phyloP scores from a whole-genome alignment of 2,329 filamentous ascomycete genomes.

The Pseudogymnoascus sp. region DNA sequence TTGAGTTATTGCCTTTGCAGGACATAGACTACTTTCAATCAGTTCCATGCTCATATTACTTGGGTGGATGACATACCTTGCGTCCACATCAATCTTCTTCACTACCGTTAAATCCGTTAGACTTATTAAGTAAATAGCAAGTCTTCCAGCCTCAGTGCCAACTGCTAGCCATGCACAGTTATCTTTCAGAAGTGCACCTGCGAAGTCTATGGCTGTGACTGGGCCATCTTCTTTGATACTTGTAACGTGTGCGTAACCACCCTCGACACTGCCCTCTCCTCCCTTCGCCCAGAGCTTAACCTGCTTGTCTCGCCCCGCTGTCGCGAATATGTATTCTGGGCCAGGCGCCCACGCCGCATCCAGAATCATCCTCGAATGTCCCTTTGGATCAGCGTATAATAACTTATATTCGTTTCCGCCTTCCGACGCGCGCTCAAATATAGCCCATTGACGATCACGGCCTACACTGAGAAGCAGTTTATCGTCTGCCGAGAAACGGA shows the following conservation, averaged over 20 bases:
- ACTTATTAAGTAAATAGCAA: constrained; percentile 22
- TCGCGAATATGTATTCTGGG: constrained; percentile 56
- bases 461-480: constrained; percentile 75
- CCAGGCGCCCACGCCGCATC: constrained; percentile 70
- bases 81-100: constrained; percentile 13
- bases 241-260: constrained; percentile 25
- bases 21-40: constrained; percentile 34
- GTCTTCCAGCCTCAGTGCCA: constrained; percentile 42
- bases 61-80: constrained; percentile 17
- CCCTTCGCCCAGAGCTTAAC: constrained; percentile 58
- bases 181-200: constrained; percentile 29
- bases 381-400: constrained; percentile 64
- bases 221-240: constrained; percentile 47
- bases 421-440: constrained; percentile 53
- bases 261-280: constrained; percentile 15
- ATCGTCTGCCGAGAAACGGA: constrained; percentile 73
- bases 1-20: constrained; percentile 34
- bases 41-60: background rate
- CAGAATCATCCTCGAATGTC: constrained; percentile 86
- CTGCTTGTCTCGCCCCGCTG: constrained; percentile 80
- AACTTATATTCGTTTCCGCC: constrained; percentile 42
- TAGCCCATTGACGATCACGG: constrained; percentile 80
- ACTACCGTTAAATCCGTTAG: constrained; percentile 24
- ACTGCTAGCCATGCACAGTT: constrained; percentile 39
- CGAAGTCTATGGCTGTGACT: constrained; percentile 65